Base-by-base conservation (phyloP, 148 eudicot genomes). In the Polygonum maritimum region DNA sequence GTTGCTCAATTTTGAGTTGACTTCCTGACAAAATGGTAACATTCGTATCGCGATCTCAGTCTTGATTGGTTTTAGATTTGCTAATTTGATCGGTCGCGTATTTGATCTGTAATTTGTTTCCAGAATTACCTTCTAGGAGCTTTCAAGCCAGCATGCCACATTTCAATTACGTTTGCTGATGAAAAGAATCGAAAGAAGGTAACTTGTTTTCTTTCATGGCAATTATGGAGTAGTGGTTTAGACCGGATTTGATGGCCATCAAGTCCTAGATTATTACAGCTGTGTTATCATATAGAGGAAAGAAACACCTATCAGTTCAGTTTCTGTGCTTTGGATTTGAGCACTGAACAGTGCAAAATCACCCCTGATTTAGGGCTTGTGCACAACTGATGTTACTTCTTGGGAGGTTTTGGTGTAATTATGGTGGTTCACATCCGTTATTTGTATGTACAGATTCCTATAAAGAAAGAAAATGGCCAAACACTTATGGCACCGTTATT, bases 111-210 rank as follows among this genome's bases (percentile, higher is more conserved):
- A 38, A 4, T 86, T 16, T 45, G 8, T 75, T 58, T 58, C 41
- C 86, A 92, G 98, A 90, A 89, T 92, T 94, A 84, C 79, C 83
- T 93, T 57, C 81, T 93, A 36, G 98, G 98, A 81, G 98, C 98
- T 75, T 93, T 93, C 83, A 93, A 93, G 88, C 97, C 98, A 16
- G 91, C 97, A 0, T 92, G 98, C 82, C 86, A 89, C 85, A 81
- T 94, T 71, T 83, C 89, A n/a, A 85, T 94, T 73, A 62, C 83
- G 41, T 90, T 94, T 76, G 76, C 89, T 19, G 98, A 94, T 84
- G 98, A 89, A 49, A 94, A 92, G 80, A 85, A 83, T 76, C 93
- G 98, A 7, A 94, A 94, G 84, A 92, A 94, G 98, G 98, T 94
- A 79, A 3, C 6, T 57, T 62, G 3, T 51, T 15, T 41, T 71